Conservation (phyloP, 1,284 basidiomycete species). For the Pseudozyma sp. region DNA sequence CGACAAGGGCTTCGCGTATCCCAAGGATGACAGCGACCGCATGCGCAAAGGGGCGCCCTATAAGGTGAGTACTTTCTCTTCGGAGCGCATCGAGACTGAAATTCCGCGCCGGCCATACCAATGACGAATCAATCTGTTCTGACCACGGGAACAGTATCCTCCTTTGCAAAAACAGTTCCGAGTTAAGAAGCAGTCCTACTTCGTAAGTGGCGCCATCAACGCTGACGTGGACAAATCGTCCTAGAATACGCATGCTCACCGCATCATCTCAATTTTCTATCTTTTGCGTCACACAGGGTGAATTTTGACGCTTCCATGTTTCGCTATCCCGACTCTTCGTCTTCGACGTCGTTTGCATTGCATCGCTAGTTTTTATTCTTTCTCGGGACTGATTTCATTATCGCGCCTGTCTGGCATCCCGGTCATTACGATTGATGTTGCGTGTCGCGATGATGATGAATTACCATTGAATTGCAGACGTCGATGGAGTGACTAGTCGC, state of each 20-base stretch:
- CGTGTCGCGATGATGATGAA: no score
- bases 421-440: no score
- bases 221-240: neutral
- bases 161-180: conserved; percentile 60
- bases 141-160: conserved; percentile 56
- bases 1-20: conserved; percentile 55
- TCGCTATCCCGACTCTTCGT: neutral
- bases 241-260: neutral
- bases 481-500: no score
- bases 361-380: neutral
- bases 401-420: no score
- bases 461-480: no score
- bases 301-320: conserved; percentile 10
- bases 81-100: neutral
- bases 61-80: conserved; percentile 51
- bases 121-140: conserved; percentile 44
- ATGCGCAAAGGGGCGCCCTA: conserved; percentile 60
- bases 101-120: conserved; percentile 15
- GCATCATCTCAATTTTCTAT: neutral
- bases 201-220: conserved; percentile 41
- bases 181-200: conserved; percentile 62
- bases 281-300: conserved; percentile 1
- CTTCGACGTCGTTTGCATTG: neutral
- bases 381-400: neutral
- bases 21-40: conserved; percentile 61